Conservation (phyloP, 129 eudicot species). For the Glebionis coronaria region DNA sequence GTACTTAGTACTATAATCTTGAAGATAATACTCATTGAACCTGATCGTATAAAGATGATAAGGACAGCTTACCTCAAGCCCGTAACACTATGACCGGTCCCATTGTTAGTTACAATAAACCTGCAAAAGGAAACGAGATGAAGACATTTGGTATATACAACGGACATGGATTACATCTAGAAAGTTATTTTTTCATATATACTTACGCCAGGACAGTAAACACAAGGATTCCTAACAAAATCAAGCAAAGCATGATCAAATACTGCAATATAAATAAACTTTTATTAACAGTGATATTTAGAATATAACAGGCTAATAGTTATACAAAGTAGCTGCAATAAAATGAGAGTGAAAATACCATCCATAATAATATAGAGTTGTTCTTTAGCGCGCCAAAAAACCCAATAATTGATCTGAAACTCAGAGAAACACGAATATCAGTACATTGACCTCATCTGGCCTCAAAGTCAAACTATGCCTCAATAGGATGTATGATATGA, state of each 20-base stretch:
- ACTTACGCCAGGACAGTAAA: conserved; percentile 95
- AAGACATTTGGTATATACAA: neutral
- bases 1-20: too few species aligned
- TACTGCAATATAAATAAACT: conserved; percentile 52
- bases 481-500: neutral
- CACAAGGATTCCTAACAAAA: conserved; percentile 76
- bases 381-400: conserved; percentile 90
- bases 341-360: conserved; percentile 51
- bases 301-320: conserved; percentile 6
- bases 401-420: conserved; percentile 79
- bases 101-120: conserved; percentile 81
- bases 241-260: conserved; percentile 67
- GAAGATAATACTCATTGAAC: too few species aligned
- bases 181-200: neutral
- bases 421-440: conserved; percentile 7
- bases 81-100: conserved; percentile 74
- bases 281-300: conserved; percentile 14
- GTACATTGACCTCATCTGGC: neutral
- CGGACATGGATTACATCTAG: neutral
- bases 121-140: conserved; percentile 29
- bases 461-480: conserved; percentile 1
- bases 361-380: conserved; percentile 82
- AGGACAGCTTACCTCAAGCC: conserved; percentile 72
- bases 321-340: neutral
- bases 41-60: too few species aligned